Evolutionary conservation across 495 filamentous ascomycete species (phyloP).

Genomic region (Daldinia concentrica): DNA sequence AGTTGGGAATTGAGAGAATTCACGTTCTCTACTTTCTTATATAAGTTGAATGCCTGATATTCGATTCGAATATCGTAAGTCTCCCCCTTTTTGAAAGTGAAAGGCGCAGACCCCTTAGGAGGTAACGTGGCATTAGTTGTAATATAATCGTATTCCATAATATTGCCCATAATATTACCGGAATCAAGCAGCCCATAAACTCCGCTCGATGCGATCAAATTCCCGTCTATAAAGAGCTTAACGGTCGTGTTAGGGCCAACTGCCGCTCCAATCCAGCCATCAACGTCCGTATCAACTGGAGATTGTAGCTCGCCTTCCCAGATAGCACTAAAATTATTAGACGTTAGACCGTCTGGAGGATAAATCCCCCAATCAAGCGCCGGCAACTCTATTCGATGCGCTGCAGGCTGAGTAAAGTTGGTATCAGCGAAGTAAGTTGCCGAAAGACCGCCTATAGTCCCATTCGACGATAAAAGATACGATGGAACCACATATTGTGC

Average conservation of each 20-base stretch:
- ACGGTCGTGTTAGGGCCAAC: conserved; percentile 52
- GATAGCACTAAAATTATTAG: conserved; percentile 56
- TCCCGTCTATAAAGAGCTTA: conserved; percentile 49
- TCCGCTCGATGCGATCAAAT: conserved; percentile 31
- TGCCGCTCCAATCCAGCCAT: conserved; percentile 51
- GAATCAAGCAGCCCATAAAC: conserved; percentile 33
- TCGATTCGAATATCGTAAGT: conserved; percentile 54
- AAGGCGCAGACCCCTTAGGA: conserved; percentile 49
- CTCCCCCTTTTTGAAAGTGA: conserved; percentile 49
- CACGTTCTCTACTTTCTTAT: conserved; percentile 52
- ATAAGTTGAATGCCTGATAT: conserved; percentile 57
- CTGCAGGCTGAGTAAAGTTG: conserved; percentile 47
- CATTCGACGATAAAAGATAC: conserved; percentile 51
- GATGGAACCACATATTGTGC: conserved; percentile 53
- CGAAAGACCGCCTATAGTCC: conserved; percentile 46
- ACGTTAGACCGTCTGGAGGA: conserved; percentile 51
- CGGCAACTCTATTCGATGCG: conserved; percentile 47
- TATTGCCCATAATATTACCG: conserved; percentile 46
- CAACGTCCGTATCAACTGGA: conserved; percentile 49
- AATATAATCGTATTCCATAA: conserved; percentile 46
- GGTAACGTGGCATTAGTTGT: conserved; percentile 42
- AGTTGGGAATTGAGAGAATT: conserved; percentile 57
- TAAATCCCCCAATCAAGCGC: conserved; percentile 56
- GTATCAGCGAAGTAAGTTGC: conserved; percentile 55
- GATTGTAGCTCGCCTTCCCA: conserved; percentile 53